Conservation (phyloP, 1,284 basidiomycete species). For the Pseudozyma pruni region DNA sequence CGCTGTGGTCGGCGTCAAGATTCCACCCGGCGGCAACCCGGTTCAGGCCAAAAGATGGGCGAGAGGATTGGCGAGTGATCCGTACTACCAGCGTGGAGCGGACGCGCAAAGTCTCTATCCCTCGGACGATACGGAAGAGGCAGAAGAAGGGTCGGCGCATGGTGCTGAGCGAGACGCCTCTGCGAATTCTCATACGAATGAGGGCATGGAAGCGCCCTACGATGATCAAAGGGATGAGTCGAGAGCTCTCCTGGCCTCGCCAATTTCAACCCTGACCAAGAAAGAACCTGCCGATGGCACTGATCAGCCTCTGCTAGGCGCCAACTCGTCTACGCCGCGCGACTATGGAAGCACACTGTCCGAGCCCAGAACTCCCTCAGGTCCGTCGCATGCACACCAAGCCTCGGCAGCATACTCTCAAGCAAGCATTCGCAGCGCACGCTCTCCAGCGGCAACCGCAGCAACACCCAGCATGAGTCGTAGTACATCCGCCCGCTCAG, state of each 20-base stretch:
- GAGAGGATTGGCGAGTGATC: slow-evolving; percentile 25
- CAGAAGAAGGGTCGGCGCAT: not conserved
- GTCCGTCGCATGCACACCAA: not conserved
- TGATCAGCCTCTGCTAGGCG: slow-evolving; percentile 24
- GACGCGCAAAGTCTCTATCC: slow-evolving; percentile 41
- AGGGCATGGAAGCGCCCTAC: not conserved
- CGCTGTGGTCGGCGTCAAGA: slow-evolving; percentile 48
- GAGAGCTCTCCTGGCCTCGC: slow-evolving; percentile 8
- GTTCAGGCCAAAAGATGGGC: slow-evolving; percentile 44
- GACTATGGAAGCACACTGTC: slow-evolving; percentile 30
- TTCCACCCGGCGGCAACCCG: slow-evolving; percentile 46
- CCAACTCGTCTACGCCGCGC: slow-evolving; percentile 12
- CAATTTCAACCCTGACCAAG: slow-evolving; percentile 12
- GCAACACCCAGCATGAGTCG: slow-evolving; percentile 18
- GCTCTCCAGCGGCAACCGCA: slow-evolving; percentile 5
- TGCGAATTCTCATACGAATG: not conserved
- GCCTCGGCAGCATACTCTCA: not conserved
- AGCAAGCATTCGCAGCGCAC: slow-evolving; percentile 22
- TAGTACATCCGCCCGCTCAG: slow-evolving; percentile 30
- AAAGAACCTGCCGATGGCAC: slow-evolving; percentile 11
- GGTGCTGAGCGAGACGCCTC: not conserved
- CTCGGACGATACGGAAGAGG: slow-evolving; percentile 20
- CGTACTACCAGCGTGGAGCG: slow-evolving; percentile 26
- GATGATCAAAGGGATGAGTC: slow-evolving; percentile 17
- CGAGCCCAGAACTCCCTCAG: slow-evolving; percentile 26